Evolutionary conservation across 2,329 filamentous ascomycete species (phyloP).

Genomic region (Alternaria sp.): DNA sequence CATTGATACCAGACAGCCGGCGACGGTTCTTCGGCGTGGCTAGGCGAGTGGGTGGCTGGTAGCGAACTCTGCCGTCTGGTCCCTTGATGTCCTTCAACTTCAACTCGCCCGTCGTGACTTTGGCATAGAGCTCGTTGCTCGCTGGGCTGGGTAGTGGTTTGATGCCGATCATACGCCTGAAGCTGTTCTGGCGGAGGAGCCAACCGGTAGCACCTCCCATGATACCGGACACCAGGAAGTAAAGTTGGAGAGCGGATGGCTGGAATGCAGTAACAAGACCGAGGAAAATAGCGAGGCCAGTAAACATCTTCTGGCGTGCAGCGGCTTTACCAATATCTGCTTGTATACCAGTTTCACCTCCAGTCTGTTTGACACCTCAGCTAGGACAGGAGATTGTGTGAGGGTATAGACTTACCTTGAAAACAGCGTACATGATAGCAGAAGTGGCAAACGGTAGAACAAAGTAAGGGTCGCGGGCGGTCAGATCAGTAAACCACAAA

Average conservation of each 20-base stretch:
- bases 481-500: slow-evolving; percentile 82
- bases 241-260: slow-evolving; percentile 68
- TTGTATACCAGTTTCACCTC: slow-evolving; percentile 59
- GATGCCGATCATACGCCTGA: slow-evolving; percentile 53
- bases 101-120: slow-evolving; percentile 40
- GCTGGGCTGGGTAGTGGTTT: slow-evolving; percentile 33
- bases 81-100: slow-evolving; percentile 35
- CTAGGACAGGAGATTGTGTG: slow-evolving; percentile 15
- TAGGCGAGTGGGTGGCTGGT: slow-evolving; percentile 36
- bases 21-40: slow-evolving; percentile 22
- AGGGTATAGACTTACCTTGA: slow-evolving; percentile 62
- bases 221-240: slow-evolving; percentile 62
- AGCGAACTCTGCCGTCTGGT: slow-evolving; percentile 38
- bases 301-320: slow-evolving; percentile 55
- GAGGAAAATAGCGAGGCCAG: slow-evolving; percentile 63
- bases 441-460: slow-evolving; percentile 73
- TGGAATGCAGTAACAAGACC: slow-evolving; percentile 63
- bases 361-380: slow-evolving; percentile 50
- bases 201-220: slow-evolving; percentile 53
- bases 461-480: slow-evolving; percentile 77
- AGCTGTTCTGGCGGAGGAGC: slow-evolving; percentile 48
- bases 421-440: slow-evolving; percentile 63
- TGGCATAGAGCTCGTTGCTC: slow-evolving; percentile 39
- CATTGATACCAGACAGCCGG: slow-evolving; percentile 34
- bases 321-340: slow-evolving; percentile 27